A percentile compares a stretch with the other conserved stretches of the same genome.
These are phyloP conservation scores for Tetracladium marchalianum DNA, from an alignment of 495 filamentous ascomycete genomes.

Conservation along the genomic window DNA sequence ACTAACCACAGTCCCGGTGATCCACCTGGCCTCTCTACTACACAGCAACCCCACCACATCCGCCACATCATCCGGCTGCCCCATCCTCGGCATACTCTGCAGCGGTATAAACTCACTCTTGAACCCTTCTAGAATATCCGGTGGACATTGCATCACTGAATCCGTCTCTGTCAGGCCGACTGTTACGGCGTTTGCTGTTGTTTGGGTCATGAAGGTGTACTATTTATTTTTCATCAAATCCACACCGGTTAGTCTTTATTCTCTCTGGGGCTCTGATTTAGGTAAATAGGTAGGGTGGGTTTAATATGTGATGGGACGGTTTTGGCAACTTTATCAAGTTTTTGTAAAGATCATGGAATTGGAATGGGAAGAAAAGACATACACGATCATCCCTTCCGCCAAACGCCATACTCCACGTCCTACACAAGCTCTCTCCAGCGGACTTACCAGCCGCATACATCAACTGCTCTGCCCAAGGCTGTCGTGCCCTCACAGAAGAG, in stretches of 20 bases:
- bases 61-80: constrained; percentile 6
- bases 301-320: no score
- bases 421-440: constrained; percentile 5
- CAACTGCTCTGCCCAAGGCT: constrained; percentile 8
- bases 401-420: constrained; percentile 11
- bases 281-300: no score
- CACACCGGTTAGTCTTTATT: no score
- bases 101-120: constrained; percentile 5
- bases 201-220: constrained; percentile 8
- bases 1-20: constrained; percentile 7
- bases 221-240: no score
- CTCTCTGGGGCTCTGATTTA: no score
- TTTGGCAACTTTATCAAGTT: no score
- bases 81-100: constrained; percentile 1
- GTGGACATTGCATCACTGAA: constrained; percentile 3
- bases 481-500: constrained; percentile 5
- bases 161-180: constrained; percentile 9
- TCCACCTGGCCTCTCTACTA: constrained; percentile 9
- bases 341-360: no score
- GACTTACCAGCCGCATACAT: constrained; percentile 12
- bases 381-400: constrained; percentile 6
- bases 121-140: constrained; percentile 3
- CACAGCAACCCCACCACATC: constrained; percentile 7
- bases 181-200: constrained; percentile 9
- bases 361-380: no score